phyloP scores from a whole-genome alignment of 345 rosid genomes.

The Hypericum androsaemum region DNA sequence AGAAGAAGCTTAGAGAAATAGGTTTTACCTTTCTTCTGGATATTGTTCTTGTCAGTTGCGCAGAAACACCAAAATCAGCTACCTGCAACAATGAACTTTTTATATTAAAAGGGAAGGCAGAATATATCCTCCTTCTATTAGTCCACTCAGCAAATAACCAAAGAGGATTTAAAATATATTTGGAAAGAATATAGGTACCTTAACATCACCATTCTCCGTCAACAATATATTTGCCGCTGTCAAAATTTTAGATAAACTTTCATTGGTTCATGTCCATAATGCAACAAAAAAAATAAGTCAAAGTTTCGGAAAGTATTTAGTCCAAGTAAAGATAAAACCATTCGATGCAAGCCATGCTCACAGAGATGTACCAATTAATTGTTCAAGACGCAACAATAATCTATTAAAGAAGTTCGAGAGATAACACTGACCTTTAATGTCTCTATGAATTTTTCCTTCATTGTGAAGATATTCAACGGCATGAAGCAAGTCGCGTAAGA shows the following conservation, averaged over 20 bases:
- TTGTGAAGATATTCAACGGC: constrained; percentile 92
- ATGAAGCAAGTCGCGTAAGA: constrained; percentile 87
- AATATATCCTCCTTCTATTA: constrained; percentile 6
- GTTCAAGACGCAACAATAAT: background rate
- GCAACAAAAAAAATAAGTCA: background rate
- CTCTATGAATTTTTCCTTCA: constrained; percentile 97
- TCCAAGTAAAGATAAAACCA: background rate
- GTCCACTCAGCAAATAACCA: constrained; percentile 5
- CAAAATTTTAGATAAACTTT: constrained; percentile 21
- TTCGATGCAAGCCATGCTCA: background rate
- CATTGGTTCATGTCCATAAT: constrained; percentile 16
- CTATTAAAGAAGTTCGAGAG: background rate
- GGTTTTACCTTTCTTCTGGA: constrained; percentile 88
- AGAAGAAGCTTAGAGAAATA: constrained; percentile 12
- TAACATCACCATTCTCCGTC: constrained; percentile 94
- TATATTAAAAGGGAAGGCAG: constrained; percentile 12
- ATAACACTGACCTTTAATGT: constrained; percentile 72
- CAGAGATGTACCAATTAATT: background rate
- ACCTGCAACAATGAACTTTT: constrained; percentile 47
- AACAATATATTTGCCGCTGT: constrained; percentile 95
- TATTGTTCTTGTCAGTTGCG: constrained; percentile 95
- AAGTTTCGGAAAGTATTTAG: background rate
- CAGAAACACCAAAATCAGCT: constrained; percentile 99
- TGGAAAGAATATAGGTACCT: constrained; percentile 42
- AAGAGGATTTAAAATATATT: constrained; percentile 2